Evolutionary conservation across 768 basidiomycete species (phyloP), one percentile per base, ranked within the genome.

Genomic region (Lentinus tigrinus): DNA sequence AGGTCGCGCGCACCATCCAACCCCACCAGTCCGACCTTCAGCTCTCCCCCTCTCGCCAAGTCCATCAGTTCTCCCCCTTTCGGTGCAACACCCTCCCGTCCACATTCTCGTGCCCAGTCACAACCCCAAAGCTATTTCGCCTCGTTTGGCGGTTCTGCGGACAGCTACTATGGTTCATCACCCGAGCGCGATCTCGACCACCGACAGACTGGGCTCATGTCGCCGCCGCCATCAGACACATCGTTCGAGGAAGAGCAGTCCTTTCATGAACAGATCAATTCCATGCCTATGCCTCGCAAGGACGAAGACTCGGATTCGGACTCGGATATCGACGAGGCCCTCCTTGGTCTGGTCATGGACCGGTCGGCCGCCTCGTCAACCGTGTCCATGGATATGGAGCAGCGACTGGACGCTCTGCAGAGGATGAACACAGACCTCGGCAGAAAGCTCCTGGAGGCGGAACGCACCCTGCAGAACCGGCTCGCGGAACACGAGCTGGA

Each of bases 401-500:
- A 93, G 44, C 81, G 84, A 43, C 69, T 93, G 23, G 90, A 92
- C 16, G 87, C 82, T 5, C 70, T 95, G 60, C 84, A 87, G 69
- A 81, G 86, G 62, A 76, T 82, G 17, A 95, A 95, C 61, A 73
- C 76, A 3, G 94, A 95, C 34, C 74, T 95, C n/a, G 78, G 78
- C 26, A 77, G 85, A 64, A 93, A 91, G 70, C 73, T 92, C 34
- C 74, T 83, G 47, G 94, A 95, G 53, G 84, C 85, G 1, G 92
- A 95, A 66, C 75, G 81, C 43, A 83, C 81, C 1, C 68, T 91
- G 47, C 83, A 87, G 66, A 78, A 79, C 40, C 85, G 85, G 62
- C 77, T 94, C 14, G 71, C 73, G 11, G 89, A 93, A 51, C 91
- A 93, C 63, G 94, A 96, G 70, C 70, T 76, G n/a, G 88, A 94